phyloP scores from a whole-genome alignment of 805 yeast species.

The Maudiozyma turicensis region DNA sequence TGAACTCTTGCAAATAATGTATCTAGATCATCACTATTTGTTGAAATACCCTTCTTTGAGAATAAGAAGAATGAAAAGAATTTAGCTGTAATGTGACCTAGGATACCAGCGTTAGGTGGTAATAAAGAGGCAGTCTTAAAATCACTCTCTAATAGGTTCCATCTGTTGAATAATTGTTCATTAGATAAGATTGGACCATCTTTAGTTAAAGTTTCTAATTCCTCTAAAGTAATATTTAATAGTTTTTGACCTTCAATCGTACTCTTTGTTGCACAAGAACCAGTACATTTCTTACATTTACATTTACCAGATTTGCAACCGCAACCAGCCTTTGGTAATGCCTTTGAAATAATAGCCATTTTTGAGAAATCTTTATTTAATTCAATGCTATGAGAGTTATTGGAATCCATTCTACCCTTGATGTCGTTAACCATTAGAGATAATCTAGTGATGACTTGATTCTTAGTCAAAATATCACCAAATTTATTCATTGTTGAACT shows the following conservation, averaged over 20 bases:
- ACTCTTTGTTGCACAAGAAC: conserved; percentile 6
- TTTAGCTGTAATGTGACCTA: conserved; percentile 80
- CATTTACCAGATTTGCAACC: conserved; percentile 6
- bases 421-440: conserved; percentile 16
- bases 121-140: conserved; percentile 79
- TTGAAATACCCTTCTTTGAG: conserved; percentile 67
- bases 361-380: conserved; percentile 32
- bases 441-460: conserved; percentile 28
- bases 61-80: conserved; percentile 67
- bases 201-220: conserved; percentile 33
- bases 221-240: conserved; percentile 28
- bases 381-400: conserved; percentile 16
- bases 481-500: conserved; percentile 32
- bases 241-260: conserved; percentile 13
- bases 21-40: conserved; percentile 67
- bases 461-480: conserved; percentile 30
- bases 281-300: conserved; percentile 7
- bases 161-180: conserved; percentile 69
- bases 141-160: conserved; percentile 75
- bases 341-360: conserved; percentile 17
- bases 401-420: conserved; percentile 14
- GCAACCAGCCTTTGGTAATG: conserved; percentile 15
- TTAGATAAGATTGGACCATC: conserved; percentile 58
- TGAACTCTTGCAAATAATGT: conserved; percentile 81
- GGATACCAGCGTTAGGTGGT: conserved; percentile 92